A percentile compares a stretch with the other conserved stretches of the same genome.
These are phyloP conservation scores for Glonium stellatum DNA, from an alignment of 495 filamentous ascomycete genomes.

Conservation along the genomic window DNA sequence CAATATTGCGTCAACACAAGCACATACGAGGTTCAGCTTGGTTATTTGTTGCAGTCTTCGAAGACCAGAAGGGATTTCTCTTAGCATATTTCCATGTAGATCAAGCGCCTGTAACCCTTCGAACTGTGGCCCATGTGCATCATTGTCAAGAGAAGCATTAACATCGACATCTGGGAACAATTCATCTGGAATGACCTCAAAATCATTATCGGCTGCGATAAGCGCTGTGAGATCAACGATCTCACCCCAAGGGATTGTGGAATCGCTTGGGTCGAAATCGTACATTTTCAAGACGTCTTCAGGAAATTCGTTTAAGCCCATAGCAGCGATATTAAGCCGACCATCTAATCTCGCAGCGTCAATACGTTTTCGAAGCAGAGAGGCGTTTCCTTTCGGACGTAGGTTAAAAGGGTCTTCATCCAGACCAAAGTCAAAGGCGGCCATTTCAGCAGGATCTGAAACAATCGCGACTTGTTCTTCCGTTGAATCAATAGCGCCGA, in stretches of 20 bases:
- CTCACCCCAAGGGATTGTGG: conserved; percentile 74
- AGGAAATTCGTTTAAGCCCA: conserved; percentile 75
- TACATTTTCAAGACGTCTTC: conserved; percentile 88
- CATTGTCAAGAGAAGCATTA: conserved; percentile 46
- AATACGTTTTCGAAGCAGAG: conserved; percentile 65
- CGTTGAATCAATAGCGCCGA: conserved; percentile 14
- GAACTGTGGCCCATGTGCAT: conserved; percentile 69
- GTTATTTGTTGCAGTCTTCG: conserved; percentile 65
- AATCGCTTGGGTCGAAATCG: conserved; percentile 43
- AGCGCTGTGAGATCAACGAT: conserved; percentile 86
- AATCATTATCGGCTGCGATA: conserved; percentile 85
- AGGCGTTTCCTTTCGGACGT: conserved; percentile 37
- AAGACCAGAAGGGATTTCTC: conserved; percentile 65
- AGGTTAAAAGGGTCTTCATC: conserved; percentile 37
- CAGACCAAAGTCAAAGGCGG: conserved; percentile 30
- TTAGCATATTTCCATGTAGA: conserved; percentile 74
- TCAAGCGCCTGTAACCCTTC: conserved; percentile 77
- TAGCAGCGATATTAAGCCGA: conserved; percentile 78
- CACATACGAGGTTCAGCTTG: conserved; percentile 67
- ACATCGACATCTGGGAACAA: conserved; percentile 69
- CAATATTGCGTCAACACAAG: background rate
- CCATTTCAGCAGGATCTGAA: conserved; percentile 53
- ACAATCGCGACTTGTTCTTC: conserved; percentile 15
- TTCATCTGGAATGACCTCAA: conserved; percentile 62
- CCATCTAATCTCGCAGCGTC: conserved; percentile 71